Percentiles rank a stretch among this genome's conserved stretches.
Conservation (phyloP, 768 basidiomycete genomes). For the Kondoa malvinella region DNA sequence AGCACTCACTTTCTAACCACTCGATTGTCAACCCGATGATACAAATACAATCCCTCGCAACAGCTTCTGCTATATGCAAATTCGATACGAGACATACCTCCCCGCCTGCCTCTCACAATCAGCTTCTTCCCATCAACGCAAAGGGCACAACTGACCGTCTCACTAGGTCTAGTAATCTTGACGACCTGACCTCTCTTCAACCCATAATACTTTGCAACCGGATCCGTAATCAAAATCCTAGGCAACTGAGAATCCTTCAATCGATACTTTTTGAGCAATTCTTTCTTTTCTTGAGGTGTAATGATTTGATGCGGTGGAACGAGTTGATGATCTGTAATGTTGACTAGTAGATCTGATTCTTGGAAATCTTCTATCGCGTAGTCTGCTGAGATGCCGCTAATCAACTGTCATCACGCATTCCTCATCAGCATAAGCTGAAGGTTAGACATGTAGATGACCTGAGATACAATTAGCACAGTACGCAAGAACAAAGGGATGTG, state of each 20-base stretch:
- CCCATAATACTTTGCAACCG: slow-evolving; percentile 97
- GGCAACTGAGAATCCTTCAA: slow-evolving; percentile 95
- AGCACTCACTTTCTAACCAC: too few relatives aligned
- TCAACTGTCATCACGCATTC: slow-evolving; percentile 44
- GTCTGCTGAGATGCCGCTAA: slow-evolving; percentile 68
- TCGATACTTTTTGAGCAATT: slow-evolving; percentile 78
- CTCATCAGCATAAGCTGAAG: slow-evolving; percentile 6
- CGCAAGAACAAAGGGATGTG: slow-evolving; percentile 16
- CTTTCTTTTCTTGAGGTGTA: slow-evolving; percentile 64
- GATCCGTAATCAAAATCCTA: slow-evolving; percentile 86
- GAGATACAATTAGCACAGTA: neutral
- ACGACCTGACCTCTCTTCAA: slow-evolving; percentile 89
- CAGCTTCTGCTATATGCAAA: slow-evolving; percentile 27
- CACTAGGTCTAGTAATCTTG: slow-evolving; percentile 91
- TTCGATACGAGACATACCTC: slow-evolving; percentile 24
- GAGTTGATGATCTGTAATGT: slow-evolving; percentile 88
- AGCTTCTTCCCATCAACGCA: neutral
- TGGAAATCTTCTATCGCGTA: slow-evolving; percentile 91
- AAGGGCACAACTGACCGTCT: slow-evolving; percentile 75
- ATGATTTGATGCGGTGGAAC: slow-evolving; percentile 87
- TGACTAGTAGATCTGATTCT: slow-evolving; percentile 87
- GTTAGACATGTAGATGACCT: neutral
- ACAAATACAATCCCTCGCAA: neutral
- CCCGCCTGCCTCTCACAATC: neutral
- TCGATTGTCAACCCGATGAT: too few relatives aligned